Conservation (phyloP, 2,329 filamentous ascomycete genomes). For the Zymoseptoria ardabiliae region DNA sequence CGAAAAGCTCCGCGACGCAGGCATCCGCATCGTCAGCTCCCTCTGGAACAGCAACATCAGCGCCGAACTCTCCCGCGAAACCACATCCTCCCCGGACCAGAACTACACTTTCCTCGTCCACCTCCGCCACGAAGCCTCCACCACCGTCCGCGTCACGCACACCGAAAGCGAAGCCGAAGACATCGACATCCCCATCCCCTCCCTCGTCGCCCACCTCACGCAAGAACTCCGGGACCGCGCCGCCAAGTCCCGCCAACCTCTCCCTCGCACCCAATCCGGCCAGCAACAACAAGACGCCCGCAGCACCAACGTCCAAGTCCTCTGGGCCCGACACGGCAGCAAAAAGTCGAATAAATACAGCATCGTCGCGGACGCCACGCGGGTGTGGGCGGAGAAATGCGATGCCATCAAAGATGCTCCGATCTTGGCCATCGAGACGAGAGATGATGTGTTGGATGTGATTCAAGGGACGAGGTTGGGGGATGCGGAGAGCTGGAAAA, state of each 20-base stretch:
- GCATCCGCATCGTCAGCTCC: conserved; percentile 67
- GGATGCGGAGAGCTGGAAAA: conserved; percentile 77
- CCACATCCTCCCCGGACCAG: conserved; percentile 8
- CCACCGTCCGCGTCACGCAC: conserved; percentile 53
- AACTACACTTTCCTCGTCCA: conserved; percentile 75
- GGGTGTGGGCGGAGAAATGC: conserved; percentile 53
- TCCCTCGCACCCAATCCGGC: conserved; percentile 31
- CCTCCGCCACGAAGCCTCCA: conserved; percentile 65
- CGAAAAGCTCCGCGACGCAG: conserved; percentile 64
- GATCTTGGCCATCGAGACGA: conserved; percentile 80
- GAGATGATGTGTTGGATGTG: conserved; percentile 71
- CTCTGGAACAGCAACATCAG: conserved; percentile 81
- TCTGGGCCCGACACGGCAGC: conserved; percentile 71
- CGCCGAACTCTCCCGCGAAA: conserved; percentile 75
- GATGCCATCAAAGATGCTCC: conserved; percentile 68
- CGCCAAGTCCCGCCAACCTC: conserved; percentile 32
- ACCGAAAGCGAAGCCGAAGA: conserved; percentile 42
- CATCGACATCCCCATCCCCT: conserved; percentile 63
- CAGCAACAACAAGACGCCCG: conserved; percentile 38
- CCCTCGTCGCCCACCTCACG: conserved; percentile 73
- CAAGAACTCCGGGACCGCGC: conserved; percentile 75
- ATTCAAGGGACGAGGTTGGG: conserved; percentile 68
- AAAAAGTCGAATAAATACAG: conserved; percentile 87
- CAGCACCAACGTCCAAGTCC: conserved; percentile 73
- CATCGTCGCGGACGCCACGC: conserved; percentile 70